Evolutionary conservation across 805 yeast genomes (phyloP).

Genomic region (Spencermartinsiella europaea): DNA sequence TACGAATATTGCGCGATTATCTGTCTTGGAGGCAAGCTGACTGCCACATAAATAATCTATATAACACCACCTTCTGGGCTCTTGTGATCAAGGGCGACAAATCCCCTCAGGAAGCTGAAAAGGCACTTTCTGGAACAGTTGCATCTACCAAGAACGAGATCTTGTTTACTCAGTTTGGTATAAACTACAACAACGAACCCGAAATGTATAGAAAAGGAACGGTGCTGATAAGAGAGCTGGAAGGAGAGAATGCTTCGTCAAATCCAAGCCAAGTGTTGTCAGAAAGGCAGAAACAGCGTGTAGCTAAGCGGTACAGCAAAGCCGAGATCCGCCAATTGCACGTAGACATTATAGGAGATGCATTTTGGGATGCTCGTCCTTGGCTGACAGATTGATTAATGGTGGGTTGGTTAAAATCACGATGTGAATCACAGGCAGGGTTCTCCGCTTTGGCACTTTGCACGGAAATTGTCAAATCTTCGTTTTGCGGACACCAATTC

Average conservation of each 20-base stretch:
- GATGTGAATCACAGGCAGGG: no score
- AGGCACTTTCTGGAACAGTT: slow-evolving; percentile 63
- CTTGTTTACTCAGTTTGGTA: slow-evolving; percentile 66
- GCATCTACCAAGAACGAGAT: slow-evolving; percentile 87
- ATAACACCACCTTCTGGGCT: slow-evolving; percentile 91
- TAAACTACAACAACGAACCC: slow-evolving; percentile 87
- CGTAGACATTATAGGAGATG: slow-evolving; percentile 58
- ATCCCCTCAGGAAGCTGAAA: slow-evolving; percentile 78
- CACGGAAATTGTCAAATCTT: no score
- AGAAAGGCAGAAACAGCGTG: slow-evolving; percentile 47
- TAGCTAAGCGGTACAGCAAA: slow-evolving; percentile 45
- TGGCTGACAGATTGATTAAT: slow-evolving; percentile 22
- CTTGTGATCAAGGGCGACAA: slow-evolving; percentile 65
- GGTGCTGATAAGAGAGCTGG: slow-evolving; percentile 46
- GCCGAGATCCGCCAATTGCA: slow-evolving; percentile 44
- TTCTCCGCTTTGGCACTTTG: no score
- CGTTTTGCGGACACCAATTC: no score
- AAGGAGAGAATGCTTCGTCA: neutral
- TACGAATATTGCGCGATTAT: slow-evolving; percentile 63
- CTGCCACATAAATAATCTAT: slow-evolving; percentile 87
- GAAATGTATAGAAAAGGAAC: slow-evolving; percentile 88
- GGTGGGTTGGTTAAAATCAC: neutral
- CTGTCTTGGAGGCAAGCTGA: slow-evolving; percentile 95
- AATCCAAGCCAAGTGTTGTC: slow-evolving; percentile 19
- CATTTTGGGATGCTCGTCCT: slow-evolving; percentile 54